Conservation (phyloP, 169 alveolate genomes). For the Toxoplasma gondii region DNA sequence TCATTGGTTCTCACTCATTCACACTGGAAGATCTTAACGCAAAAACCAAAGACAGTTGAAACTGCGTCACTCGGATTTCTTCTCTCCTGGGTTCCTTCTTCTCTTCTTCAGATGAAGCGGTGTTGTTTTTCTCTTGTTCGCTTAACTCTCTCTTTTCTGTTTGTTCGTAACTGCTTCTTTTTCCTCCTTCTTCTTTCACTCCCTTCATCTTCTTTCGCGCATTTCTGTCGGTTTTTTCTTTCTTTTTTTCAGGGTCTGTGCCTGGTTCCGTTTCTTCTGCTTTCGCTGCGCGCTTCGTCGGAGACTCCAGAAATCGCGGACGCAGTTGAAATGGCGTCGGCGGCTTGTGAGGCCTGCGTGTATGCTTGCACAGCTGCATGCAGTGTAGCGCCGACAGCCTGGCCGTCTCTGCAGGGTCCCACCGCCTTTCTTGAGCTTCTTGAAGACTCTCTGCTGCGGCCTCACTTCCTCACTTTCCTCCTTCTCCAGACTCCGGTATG, state of each 20-base stretch:
- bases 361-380: constrained; percentile 6
- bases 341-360: constrained; percentile 2
- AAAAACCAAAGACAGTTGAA: no score
- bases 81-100: no score
- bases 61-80: no score
- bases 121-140: no score
- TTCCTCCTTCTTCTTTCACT: no score
- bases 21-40: no score
- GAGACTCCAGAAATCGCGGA: background rate
- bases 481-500: background rate
- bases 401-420: background rate
- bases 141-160: no score
- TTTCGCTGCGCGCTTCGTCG: background rate
- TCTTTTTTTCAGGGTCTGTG: background rate
- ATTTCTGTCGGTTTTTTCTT: background rate
- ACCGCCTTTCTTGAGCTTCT: background rate
- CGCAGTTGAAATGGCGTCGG: background rate
- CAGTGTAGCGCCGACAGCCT: background rate
- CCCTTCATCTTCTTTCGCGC: no score
- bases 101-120: no score
- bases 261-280: background rate
- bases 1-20: no score
- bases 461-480: background rate
- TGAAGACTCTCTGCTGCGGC: background rate
- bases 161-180: no score